Base-by-base conservation (phyloP, 805 yeast genomes). In the Candida koratica region DNA sequence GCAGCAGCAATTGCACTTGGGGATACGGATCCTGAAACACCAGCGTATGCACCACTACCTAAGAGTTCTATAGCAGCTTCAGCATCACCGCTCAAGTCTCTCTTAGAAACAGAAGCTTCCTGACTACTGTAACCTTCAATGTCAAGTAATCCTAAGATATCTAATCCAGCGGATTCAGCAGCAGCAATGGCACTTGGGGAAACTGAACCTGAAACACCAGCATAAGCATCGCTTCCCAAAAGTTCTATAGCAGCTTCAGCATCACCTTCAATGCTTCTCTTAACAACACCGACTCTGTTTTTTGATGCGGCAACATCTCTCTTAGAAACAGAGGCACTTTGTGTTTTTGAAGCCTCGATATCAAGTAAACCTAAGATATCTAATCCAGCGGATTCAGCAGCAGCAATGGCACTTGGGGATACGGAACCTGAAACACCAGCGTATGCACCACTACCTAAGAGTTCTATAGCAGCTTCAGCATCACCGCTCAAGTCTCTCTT, bases 271-370 rank as follows among this genome's bases (percentile, higher is more conserved):
- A 28, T 28, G 36, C 38, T 39, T 19, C 43, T 39, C 28, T 39
- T 42, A 16, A 45, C 43, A 8, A 50, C 41, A 16, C 42, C 39
- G 37, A 39, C 44, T 28, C 39, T 38, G 42, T 23, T 42, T 40
- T 32, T 19, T 6, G 26, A 6, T n/a, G 26, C 26, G 12, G n/a
- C 35, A 9, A 16, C 28, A 15, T 36, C 34, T 36, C 36, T 26
- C 36, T 7, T 20, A 20, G 23, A 8, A 28, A 42, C 39, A 20
- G 43, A 29, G 14, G 30, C 41, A 25, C 25, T 41, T 32, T 36
- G 37, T n/a, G 24, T 38, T 5, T 14, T 20, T 14, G 28, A 26
- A 23, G 12, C 10, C 8, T 25, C 34, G 33, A 25, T 42, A 32
- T 15, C 22, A 11, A 20, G 27, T 11, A 38, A 16, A 35, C 28